Conservation (phyloP, 345 rosid genomes). For the Gossypium bickii region DNA sequence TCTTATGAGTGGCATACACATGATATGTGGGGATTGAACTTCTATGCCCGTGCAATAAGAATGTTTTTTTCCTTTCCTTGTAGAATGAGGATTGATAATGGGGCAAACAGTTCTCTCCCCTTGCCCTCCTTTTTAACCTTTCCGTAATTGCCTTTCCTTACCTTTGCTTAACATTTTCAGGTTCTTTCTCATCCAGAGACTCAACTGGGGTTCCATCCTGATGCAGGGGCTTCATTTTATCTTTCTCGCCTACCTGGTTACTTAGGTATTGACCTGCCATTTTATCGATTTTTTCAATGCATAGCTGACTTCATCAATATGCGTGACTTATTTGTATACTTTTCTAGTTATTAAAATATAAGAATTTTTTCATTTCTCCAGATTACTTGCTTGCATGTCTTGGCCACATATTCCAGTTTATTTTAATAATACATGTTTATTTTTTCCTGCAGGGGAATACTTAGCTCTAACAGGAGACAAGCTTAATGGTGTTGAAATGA, state of each 20-base stretch:
- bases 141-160: neutral
- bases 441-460: conserved; percentile 63
- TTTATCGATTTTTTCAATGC: conserved; percentile 10
- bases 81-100: neutral
- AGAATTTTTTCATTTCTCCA: neutral
- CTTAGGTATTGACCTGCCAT: conserved; percentile 40
- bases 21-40: neutral
- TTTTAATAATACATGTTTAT: neutral
- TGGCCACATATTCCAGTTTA: neutral
- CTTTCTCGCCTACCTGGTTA: conserved; percentile 87
- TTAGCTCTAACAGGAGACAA: conserved; percentile 88
- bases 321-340: neutral
- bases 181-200: conserved; percentile 72
- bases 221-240: conserved; percentile 87
- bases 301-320: neutral
- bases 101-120: neutral
- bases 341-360: conserved; percentile 10
- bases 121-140: neutral
- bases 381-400: neutral
- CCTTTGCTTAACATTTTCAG: conserved; percentile 30
- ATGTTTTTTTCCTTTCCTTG: neutral
- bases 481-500: conserved; percentile 86
- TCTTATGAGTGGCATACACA: neutral
- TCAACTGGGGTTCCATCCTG: conserved; percentile 86
- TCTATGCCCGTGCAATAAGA: neutral